A percentile compares a stretch with the other conserved stretches of the same genome.
Evolutionary conservation across 139 green algal species (phyloP).

Genomic region (Eudorina sp.): DNA sequence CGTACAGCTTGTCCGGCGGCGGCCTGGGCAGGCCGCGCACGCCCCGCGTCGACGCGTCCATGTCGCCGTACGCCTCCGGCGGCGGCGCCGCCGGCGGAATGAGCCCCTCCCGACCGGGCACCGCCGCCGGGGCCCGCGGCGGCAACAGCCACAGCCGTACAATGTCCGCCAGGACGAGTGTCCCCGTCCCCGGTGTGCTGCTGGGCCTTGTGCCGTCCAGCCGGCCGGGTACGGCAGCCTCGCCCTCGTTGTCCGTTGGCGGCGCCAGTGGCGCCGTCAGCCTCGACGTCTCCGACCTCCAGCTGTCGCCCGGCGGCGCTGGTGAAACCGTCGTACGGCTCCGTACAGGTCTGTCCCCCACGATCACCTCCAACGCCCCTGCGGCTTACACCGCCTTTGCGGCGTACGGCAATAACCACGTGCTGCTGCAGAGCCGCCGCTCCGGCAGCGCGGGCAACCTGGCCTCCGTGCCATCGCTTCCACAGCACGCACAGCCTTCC

Average conservation of each 20-base stretch:
- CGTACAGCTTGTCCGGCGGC: not conserved
- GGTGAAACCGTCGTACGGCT: constrained; percentile 13
- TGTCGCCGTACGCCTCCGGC: constrained; percentile 6
- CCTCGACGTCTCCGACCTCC: not conserved
- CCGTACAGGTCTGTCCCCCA: constrained; percentile 7
- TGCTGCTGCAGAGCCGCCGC: not conserved
- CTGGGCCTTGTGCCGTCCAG: constrained; percentile 3
- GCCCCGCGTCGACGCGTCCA: not conserved
- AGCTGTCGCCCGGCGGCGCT: not conserved
- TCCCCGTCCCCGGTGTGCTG: not conserved
- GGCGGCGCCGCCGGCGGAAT: not conserved
- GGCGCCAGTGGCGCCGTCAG: not conserved
- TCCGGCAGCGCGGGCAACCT: not conserved
- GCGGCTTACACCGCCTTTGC: not conserved
- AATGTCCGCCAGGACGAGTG: not conserved
- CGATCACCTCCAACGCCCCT: not conserved
- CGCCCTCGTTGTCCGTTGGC: not conserved
- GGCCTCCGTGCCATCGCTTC: not conserved
- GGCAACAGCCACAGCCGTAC: not conserved
- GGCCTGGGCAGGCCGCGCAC: not conserved
- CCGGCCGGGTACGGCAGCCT: not conserved
- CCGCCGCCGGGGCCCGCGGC: not conserved
- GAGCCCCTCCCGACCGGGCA: not conserved
- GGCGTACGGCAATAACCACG: too few relatives aligned
- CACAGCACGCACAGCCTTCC: not conserved